A percentile compares a stretch with the other conserved stretches of the same genome.
Conservation (phyloP, 371 early-diverging fungal genomes). For the Quaeritorhiza haematococci region DNA sequence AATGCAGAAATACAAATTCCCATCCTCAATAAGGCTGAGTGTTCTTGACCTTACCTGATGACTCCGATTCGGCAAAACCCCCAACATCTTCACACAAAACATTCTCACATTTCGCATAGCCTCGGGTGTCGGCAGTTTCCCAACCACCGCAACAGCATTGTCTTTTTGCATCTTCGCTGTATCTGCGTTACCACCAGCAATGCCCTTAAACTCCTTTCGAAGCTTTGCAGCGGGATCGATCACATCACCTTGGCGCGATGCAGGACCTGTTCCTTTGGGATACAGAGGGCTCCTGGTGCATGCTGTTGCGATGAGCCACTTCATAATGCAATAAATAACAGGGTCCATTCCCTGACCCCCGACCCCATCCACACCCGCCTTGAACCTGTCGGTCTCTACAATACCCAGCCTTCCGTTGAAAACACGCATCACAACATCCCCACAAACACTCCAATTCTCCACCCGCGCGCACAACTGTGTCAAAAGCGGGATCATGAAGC, state of each 20-base stretch:
- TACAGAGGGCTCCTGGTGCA: too few species aligned
- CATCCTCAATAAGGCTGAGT: too few species aligned
- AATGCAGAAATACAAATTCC: too few species aligned
- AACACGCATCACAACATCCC: slow-evolving; percentile 2
- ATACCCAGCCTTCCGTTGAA: slow-evolving; percentile 9
- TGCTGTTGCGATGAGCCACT: slow-evolving; percentile 9
- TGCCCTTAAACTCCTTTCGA: too few species aligned
- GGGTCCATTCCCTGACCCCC: not conserved
- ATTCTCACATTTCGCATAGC: slow-evolving; percentile 6
- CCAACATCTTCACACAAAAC: slow-evolving; percentile 8
- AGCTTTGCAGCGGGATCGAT: too few species aligned
- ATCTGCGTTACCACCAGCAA: too few species aligned
- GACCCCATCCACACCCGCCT: too few species aligned
- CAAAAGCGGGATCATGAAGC: slow-evolving; percentile 10
- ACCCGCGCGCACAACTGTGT: slow-evolving; percentile 5
- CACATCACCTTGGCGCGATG: too few species aligned
- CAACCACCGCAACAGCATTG: too few species aligned
- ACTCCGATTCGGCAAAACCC: slow-evolving; percentile 8
- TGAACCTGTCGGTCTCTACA: not conserved
- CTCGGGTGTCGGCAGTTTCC: too few species aligned
- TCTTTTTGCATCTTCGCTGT: too few species aligned
- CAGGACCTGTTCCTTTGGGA: too few species aligned
- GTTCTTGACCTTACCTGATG: slow-evolving; percentile 9
- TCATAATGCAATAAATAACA: slow-evolving; percentile 4
- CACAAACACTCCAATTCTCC: slow-evolving; percentile 9